Percentiles rank a stretch among this genome's conserved stretches.
Conservation (phyloP, 2,329 filamentous ascomycete genomes). For the Amauroascus verrucosus region DNA sequence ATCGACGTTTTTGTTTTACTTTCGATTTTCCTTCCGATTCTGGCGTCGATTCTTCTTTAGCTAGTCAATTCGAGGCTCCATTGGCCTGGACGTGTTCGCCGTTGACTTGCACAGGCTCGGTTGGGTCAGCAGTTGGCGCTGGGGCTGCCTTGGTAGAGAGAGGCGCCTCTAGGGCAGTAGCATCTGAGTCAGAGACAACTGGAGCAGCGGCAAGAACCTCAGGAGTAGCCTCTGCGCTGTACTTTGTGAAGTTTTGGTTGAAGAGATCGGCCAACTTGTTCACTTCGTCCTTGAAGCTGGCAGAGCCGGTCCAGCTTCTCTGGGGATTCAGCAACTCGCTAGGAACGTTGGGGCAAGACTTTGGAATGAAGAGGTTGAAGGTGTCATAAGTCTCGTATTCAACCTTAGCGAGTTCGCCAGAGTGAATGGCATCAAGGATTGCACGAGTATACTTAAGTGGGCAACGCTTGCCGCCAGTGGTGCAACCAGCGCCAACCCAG, state of each 20-base stretch:
- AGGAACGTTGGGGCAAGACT: conserved; percentile 77
- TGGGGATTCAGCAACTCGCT: conserved; percentile 88
- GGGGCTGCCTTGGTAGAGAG: not conserved
- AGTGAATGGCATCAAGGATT: conserved; percentile 97
- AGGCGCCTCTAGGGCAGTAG: not conserved
- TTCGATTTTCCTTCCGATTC: not conserved
- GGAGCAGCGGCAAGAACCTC: conserved; percentile 56
- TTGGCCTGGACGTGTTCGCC: not conserved
- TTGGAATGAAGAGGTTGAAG: conserved; percentile 96
- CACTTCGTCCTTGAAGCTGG: conserved; percentile 76
- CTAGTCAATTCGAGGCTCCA: conserved; percentile 12
- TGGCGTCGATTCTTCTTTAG: not conserved
- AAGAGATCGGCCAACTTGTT: conserved; percentile 83
- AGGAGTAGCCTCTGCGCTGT: conserved; percentile 68
- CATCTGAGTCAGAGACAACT: conserved; percentile 12
- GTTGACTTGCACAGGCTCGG: conserved; percentile 6
- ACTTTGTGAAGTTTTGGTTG: conserved; percentile 97
- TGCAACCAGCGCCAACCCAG: conserved; percentile 86
- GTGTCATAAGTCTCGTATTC: conserved; percentile 92
- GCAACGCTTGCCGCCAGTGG: conserved; percentile 90
- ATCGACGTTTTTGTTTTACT: not conserved
- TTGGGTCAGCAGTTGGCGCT: not conserved
- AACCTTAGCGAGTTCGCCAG: conserved; percentile 80
- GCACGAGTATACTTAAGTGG: conserved; percentile 97
- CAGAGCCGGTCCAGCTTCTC: conserved; percentile 78